Percentiles rank a stretch among this genome's conserved stretches.
Conservation (phyloP, 192 early-diverging fungal genomes). For the Umbelopsis isabellina region DNA sequence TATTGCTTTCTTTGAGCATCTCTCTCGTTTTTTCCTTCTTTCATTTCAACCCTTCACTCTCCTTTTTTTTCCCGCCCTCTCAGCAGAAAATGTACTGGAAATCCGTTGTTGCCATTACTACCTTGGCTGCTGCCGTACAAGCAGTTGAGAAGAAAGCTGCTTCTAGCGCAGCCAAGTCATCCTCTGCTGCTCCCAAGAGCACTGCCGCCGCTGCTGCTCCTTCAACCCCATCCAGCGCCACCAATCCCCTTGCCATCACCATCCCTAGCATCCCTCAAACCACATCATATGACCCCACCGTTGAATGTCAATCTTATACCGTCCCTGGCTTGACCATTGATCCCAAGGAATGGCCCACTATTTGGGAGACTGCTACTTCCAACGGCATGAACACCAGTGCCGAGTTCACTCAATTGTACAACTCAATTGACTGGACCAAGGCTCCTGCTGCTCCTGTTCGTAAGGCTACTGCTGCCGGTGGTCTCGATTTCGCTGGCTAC, state of each 20-base stretch:
- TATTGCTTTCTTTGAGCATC: not conserved
- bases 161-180: constrained; percentile 22
- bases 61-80: not conserved
- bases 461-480: constrained; percentile 28
- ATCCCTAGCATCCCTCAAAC: constrained; percentile 42
- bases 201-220: constrained; percentile 6
- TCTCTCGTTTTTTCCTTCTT: not conserved
- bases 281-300: constrained; percentile 33
- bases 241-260: constrained; percentile 30
- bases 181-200: constrained; percentile 18
- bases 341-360: constrained; percentile 32
- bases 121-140: constrained; percentile 18
- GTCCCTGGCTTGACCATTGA: constrained; percentile 20
- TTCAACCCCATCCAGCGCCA: too few species aligned
- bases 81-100: constrained; percentile 34
- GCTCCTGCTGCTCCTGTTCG: constrained; percentile 38
- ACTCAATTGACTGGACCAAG: constrained; percentile 51
- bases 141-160: constrained; percentile 23
- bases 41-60: constrained; percentile 22
- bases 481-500: constrained; percentile 30
- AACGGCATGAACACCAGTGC: constrained; percentile 44
- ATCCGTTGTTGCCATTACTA: constrained; percentile 28
- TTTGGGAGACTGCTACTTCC: constrained; percentile 33
- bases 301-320: constrained; percentile 32
- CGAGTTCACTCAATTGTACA: constrained; percentile 46